Conservation (phyloP, 148 eudicot species). For the Suaeda aralocaspica region DNA sequence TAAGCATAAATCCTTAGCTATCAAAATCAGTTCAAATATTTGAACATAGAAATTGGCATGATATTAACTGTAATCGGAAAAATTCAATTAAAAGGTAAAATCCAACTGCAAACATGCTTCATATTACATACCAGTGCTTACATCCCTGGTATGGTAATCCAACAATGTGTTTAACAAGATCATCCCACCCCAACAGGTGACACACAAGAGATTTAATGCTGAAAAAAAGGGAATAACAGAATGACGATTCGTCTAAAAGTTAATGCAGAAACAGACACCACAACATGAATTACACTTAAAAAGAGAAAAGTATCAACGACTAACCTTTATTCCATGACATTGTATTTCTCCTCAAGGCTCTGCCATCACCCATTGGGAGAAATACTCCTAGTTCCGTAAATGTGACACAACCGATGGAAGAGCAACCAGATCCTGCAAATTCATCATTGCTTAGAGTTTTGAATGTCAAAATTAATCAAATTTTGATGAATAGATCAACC, state of each 20-base stretch:
- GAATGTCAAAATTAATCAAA: neutral
- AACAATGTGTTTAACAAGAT: conserved; percentile 80
- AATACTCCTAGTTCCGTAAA: conserved; percentile 96
- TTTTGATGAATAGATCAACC: neutral
- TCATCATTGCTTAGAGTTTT: neutral
- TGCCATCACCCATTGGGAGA: conserved; percentile 81
- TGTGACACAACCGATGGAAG: conserved; percentile 95
- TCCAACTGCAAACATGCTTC: neutral
- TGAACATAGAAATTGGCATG: neutral
- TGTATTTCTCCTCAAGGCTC: conserved; percentile 65
- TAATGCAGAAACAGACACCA: conserved; percentile 3
- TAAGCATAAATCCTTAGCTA: conserved; percentile 81
- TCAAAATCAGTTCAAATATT: neutral
- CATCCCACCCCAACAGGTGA: conserved; percentile 99
- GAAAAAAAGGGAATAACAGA: conserved; percentile 14
- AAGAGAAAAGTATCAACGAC: neutral
- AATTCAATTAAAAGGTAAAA: neutral
- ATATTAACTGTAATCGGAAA: neutral
- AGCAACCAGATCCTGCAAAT: conserved; percentile 88
- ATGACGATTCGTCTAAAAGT: conserved; percentile 2
- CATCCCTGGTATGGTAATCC: conserved; percentile 86
- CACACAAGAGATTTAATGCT: conserved; percentile 94
- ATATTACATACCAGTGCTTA: conserved; percentile 52
- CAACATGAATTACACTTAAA: neutral
- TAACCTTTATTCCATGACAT: conserved; percentile 93